phyloP scores from a whole-genome alignment of 495 filamentous ascomycete species.

The Jackrogersella minutella region DNA sequence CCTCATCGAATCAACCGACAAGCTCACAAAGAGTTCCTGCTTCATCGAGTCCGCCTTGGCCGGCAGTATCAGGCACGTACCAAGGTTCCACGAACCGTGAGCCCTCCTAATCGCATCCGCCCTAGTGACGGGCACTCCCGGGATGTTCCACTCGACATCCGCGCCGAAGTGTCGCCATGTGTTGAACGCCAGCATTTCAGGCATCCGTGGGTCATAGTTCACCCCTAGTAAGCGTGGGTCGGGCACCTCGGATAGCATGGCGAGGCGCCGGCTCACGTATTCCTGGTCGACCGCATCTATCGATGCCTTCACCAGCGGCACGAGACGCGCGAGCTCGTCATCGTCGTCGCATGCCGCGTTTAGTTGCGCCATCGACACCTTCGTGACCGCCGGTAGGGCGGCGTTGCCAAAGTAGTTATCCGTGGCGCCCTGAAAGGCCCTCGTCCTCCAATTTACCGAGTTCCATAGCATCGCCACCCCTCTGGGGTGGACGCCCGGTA shows the following conservation, averaged over 20 bases:
- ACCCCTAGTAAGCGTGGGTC: conserved; percentile 48
- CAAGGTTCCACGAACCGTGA: conserved; percentile 44
- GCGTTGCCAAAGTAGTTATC: conserved; percentile 49
- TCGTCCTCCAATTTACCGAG: conserved; percentile 46
- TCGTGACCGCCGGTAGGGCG: conserved; percentile 40
- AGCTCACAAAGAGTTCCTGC: conserved; percentile 46
- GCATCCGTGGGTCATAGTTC: conserved; percentile 45
- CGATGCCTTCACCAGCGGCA: conserved; percentile 36
- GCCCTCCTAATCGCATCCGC: conserved; percentile 47
- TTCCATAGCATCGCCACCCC: conserved; percentile 41
- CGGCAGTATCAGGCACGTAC: conserved; percentile 45
- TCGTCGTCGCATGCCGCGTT: conserved; percentile 34
- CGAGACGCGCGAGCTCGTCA: conserved; percentile 33
- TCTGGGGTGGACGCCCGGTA: conserved; percentile 31
- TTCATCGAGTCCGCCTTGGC: conserved; percentile 39
- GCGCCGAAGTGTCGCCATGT: conserved; percentile 50
- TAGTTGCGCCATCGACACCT: conserved; percentile 26
- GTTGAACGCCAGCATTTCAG: conserved; percentile 45
- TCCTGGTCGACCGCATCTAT: conserved; percentile 46
- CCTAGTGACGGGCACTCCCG: conserved; percentile 42
- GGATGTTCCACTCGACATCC: conserved; percentile 46
- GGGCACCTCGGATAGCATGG: conserved; percentile 43
- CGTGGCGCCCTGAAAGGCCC: conserved; percentile 42
- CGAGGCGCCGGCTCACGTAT: conserved; percentile 41
- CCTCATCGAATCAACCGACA: conserved; percentile 46